These are phyloP conservation scores for Leptodontidium sp. DNA, from an alignment of 2,329 filamentous ascomycete genomes.

Conservation along the genomic window DNA sequence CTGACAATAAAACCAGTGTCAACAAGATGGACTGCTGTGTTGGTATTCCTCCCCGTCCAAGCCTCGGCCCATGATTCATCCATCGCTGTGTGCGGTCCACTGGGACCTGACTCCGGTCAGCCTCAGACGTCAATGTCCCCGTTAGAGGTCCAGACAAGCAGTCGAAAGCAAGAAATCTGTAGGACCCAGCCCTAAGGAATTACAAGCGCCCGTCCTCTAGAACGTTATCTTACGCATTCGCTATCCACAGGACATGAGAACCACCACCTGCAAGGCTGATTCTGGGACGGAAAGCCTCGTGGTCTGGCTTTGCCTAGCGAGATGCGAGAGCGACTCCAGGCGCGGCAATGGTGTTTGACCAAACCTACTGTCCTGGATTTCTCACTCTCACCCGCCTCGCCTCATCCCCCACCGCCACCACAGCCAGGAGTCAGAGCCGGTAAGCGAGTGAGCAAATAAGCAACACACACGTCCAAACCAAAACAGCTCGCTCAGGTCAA, in stretches of 20 bases:
- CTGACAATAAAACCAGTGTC: neutral
- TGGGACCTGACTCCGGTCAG: neutral
- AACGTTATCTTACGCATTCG: neutral
- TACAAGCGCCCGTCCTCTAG: neutral
- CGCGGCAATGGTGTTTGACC: neutral
- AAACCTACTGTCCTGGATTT: neutral
- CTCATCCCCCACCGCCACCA: neutral
- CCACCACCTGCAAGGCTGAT: neutral
- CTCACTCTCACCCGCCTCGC: conserved; percentile 10
- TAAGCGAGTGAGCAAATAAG: neutral
- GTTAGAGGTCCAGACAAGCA: neutral
- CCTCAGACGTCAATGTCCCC: neutral
- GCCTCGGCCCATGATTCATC: neutral
- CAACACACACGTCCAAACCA: too few species aligned
- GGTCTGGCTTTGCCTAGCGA: neutral
- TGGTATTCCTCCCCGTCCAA: neutral
- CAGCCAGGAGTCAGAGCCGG: neutral
- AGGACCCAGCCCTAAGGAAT: conserved; percentile 3
- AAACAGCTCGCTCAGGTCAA: neutral
- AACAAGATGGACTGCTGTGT: neutral
- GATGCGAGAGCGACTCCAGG: neutral
- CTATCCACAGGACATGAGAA: neutral
- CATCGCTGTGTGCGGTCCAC: neutral
- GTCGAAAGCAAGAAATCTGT: neutral
- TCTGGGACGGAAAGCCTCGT: neutral